A percentile compares a stretch with the other conserved stretches of the same genome.
phyloP scores from a whole-genome alignment of 306 rosid species.

The Vigna mungo region DNA sequence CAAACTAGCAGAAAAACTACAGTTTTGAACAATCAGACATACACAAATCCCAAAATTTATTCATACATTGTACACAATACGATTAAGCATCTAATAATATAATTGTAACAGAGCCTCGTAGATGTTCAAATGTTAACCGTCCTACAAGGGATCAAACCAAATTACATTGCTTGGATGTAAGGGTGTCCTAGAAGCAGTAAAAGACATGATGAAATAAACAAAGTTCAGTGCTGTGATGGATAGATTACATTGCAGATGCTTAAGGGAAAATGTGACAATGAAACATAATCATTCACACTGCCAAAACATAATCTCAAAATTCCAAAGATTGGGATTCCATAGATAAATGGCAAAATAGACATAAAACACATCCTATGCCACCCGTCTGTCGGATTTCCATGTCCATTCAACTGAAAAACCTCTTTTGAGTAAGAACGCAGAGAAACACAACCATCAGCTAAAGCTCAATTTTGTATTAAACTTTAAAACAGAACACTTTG shows the following conservation, averaged over 20 bases:
- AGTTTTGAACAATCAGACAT: not conserved
- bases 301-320: not conserved
- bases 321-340: conserved; percentile 26
- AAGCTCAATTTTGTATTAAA: not conserved
- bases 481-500: not conserved
- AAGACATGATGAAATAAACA: not conserved
- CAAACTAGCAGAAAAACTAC: not conserved
- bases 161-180: not conserved
- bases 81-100: conserved; percentile 1
- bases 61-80: no score
- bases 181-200: not conserved
- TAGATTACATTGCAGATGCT: not conserved
- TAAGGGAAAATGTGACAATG: not conserved
- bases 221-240: not conserved
- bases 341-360: conserved; percentile 1
- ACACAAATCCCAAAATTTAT: not conserved
- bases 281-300: not conserved
- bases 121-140: no score
- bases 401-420: not conserved
- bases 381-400: not conserved
- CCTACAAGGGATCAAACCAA: not conserved
- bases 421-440: not conserved
- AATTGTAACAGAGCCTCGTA: not conserved
- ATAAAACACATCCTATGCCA: not conserved
- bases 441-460: not conserved